Base-by-base conservation (phyloP, 306 rosid species). In the Inga oerstediana region DNA sequence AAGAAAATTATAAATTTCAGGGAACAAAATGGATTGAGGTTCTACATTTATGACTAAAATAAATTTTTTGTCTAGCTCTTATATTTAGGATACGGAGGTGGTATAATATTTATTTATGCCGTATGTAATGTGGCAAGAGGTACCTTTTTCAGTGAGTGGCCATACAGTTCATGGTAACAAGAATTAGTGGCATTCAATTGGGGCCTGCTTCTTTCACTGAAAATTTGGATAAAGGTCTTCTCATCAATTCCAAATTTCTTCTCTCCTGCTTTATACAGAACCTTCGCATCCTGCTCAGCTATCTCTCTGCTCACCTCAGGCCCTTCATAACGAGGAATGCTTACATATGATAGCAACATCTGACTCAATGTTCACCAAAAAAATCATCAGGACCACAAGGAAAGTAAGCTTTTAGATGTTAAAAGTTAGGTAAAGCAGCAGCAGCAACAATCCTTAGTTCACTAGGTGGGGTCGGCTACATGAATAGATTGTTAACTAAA, bases 301-400 rank as follows among this genome's bases (percentile, higher is more conserved):
- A 89, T 66, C 34, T 66, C 86, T 68, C 78, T 78, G 81, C 91
- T 88, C 41, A 90, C 87, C 86, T 90, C 96, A 6, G 86, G 96
- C 68, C 92, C 97, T 87, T 92, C 97, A 59, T 88, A 81, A n/a
- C 94, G 97, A 0, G 85, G 93, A 54, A 76, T 86, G 66, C 81
- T 78, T 73, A 89, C 68, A 82, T 89, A 91, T 62, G 89, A 88
- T 72, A 93, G 92, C 90, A 94, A 83, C 64, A 94, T 82, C 97
- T 93, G 73, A 66, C 88, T 43, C 79, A 44, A 3, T 17, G 35
- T 79, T 75, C 13, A 51, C n/a, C 69, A 56, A 3, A 49, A 49
- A 52, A 41, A 44, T 8, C 48, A 51, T 4, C 44, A 46, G 49
- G 80, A 84, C 9, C 14, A 35, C 24, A 74, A 52, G 22, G 59